These are phyloP conservation scores for Mortierella alpina DNA, from an alignment of 192 early-diverging fungal genomes.

Conservation along the genomic window DNA sequence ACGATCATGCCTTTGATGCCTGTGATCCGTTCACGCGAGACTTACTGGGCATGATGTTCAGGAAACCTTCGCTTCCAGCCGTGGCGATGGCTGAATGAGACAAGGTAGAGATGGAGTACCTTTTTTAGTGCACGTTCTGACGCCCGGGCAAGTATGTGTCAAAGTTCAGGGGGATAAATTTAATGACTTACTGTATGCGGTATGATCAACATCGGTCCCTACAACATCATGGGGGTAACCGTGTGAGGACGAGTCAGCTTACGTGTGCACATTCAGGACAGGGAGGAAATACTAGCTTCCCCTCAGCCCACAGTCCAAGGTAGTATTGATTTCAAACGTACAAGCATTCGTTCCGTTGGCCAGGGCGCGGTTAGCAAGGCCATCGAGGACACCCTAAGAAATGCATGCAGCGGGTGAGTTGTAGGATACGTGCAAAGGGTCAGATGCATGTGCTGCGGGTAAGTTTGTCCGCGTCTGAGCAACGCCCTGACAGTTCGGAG, in stretches of 20 bases:
- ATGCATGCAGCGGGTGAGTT: background rate
- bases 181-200: constrained; percentile 61
- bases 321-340: background rate
- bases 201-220: constrained; percentile 69
- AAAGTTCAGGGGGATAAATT: background rate
- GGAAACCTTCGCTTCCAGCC: constrained; percentile 68
- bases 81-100: constrained; percentile 58
- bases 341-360: constrained; percentile 74
- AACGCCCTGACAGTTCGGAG: constrained; percentile 69
- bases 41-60: constrained; percentile 65
- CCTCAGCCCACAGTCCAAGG: background rate
- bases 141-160: constrained; percentile 5
- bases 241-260: background rate
- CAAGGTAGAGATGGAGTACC: background rate
- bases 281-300: background rate
- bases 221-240: background rate
- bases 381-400: constrained; percentile 69
- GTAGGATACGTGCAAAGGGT: background rate
- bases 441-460: background rate
- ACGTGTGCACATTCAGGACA: background rate
- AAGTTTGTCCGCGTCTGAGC: constrained; percentile 67
- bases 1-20: background rate
- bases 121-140: background rate
- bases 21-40: background rate
- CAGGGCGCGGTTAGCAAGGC: constrained; percentile 68